phyloP scores from a whole-genome alignment of 1,284 basidiomycete species.

The Ustilago nuda region DNA sequence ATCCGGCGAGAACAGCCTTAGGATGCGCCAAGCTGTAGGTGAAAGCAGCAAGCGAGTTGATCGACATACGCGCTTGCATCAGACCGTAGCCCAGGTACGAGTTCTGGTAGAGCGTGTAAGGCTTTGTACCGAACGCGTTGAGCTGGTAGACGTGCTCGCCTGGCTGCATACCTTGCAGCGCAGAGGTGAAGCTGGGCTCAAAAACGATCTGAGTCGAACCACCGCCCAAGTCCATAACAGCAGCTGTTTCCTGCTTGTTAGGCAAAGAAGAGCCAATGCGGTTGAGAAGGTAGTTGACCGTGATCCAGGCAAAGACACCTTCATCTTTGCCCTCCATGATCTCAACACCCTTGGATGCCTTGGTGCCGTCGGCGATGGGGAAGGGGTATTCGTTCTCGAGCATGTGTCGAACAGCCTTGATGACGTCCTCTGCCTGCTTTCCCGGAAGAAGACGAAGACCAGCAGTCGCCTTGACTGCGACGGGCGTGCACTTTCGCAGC shows the following conservation, averaged over 20 bases:
- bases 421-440: slow-evolving; percentile 78
- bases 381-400: slow-evolving; percentile 81
- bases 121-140: slow-evolving; percentile 63
- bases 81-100: slow-evolving; percentile 86
- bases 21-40: slow-evolving; percentile 75
- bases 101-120: slow-evolving; percentile 67
- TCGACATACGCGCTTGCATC: slow-evolving; percentile 86
- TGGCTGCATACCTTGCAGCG: slow-evolving; percentile 75
- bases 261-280: slow-evolving; percentile 70
- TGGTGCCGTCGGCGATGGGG: slow-evolving; percentile 66
- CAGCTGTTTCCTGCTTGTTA: slow-evolving; percentile 74
- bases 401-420: slow-evolving; percentile 79
- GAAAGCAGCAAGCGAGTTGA: slow-evolving; percentile 90
- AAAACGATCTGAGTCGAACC: slow-evolving; percentile 99
- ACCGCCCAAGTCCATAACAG: slow-evolving; percentile 94
- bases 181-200: slow-evolving; percentile 75
- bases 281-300: slow-evolving; percentile 81
- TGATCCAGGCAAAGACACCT: slow-evolving; percentile 94
- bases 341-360: slow-evolving; percentile 57
- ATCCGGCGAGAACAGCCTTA: slow-evolving; percentile 50
- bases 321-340: slow-evolving; percentile 96
- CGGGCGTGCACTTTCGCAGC: slow-evolving; percentile 81
- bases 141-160: slow-evolving; percentile 96
- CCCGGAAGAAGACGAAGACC: slow-evolving; percentile 83
- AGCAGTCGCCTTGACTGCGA: slow-evolving; percentile 95